Evolutionary conservation across 108 stramenopile genomes (phyloP).

Genomic region (Aurantiochytrium sp.): DNA sequence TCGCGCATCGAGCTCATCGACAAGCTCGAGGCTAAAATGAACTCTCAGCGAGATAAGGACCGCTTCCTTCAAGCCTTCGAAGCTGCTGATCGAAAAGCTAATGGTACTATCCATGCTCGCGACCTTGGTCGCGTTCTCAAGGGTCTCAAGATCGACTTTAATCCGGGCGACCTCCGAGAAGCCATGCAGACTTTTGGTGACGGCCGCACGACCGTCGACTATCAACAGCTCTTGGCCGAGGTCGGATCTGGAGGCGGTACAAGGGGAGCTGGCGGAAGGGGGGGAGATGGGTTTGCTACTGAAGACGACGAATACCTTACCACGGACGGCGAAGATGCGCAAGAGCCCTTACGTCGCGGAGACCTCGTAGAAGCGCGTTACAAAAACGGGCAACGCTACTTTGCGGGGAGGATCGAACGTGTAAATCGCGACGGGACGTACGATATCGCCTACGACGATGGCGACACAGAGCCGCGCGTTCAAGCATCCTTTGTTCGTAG

Average conservation of each 20-base stretch:
- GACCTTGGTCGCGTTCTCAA: background rate
- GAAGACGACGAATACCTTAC: background rate
- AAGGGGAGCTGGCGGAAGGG: background rate
- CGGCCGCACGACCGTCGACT: background rate
- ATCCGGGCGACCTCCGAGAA: background rate
- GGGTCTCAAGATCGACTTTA: background rate
- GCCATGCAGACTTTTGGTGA: background rate
- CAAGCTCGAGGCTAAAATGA: background rate
- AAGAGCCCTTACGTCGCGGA: background rate
- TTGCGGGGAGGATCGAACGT: constrained; percentile 29
- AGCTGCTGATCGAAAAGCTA: background rate
- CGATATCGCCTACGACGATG: constrained; percentile 47
- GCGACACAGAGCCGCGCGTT: constrained; percentile 40
- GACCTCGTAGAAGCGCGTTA: constrained; percentile 45
- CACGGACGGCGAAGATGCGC: background rate
- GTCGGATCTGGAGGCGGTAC: background rate
- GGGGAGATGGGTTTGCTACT: background rate
- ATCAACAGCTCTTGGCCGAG: background rate
- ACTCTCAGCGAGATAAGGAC: background rate
- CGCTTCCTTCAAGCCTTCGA: background rate
- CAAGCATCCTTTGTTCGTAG: constrained; percentile 24
- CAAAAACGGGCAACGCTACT: constrained; percentile 34
- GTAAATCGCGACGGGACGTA: constrained; percentile 44
- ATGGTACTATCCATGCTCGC: background rate
- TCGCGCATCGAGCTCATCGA: background rate